phyloP scores from a whole-genome alignment of 1,284 basidiomycete species.

The Tilletia caries region DNA sequence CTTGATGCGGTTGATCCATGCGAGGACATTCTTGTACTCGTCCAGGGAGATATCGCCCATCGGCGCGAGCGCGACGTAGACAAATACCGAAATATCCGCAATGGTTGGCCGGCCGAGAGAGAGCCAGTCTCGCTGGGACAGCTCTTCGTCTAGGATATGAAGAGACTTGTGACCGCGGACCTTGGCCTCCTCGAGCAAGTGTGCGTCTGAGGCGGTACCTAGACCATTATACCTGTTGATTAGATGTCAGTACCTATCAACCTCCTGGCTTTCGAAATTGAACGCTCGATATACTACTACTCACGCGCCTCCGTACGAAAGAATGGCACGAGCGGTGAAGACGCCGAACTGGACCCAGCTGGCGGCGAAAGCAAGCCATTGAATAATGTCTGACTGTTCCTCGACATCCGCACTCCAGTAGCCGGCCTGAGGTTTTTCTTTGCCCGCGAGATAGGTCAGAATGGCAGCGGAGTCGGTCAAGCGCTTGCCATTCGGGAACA shows the following conservation, averaged over 20 bases:
- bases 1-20: slow-evolving; percentile 17
- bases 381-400: slow-evolving; percentile 14
- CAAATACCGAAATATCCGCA: slow-evolving; percentile 14
- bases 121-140: slow-evolving; percentile 12
- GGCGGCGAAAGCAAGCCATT: slow-evolving; percentile 16
- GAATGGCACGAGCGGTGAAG: slow-evolving; percentile 16
- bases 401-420: slow-evolving; percentile 1
- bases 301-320: slow-evolving; percentile 13
- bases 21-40: background rate
- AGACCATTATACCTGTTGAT: slow-evolving; percentile 15
- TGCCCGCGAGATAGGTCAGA: slow-evolving; percentile 9
- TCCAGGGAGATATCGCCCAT: slow-evolving; percentile 17
- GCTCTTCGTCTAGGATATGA: slow-evolving; percentile 5
- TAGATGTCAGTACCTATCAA: no score
- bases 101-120: slow-evolving; percentile 3
- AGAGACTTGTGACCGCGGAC: slow-evolving; percentile 12
- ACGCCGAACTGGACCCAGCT: slow-evolving; percentile 18
- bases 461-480: slow-evolving; percentile 9
- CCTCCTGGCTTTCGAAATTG: no score
- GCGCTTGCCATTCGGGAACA: no score
- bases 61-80: slow-evolving; percentile 17
- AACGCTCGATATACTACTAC: background rate
- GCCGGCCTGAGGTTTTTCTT: background rate
- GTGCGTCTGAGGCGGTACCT: slow-evolving; percentile 12
- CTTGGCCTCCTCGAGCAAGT: slow-evolving; percentile 13